phyloP scores from a whole-genome alignment of 2,329 filamentous ascomycete species.

The Alternaria burnsii region DNA sequence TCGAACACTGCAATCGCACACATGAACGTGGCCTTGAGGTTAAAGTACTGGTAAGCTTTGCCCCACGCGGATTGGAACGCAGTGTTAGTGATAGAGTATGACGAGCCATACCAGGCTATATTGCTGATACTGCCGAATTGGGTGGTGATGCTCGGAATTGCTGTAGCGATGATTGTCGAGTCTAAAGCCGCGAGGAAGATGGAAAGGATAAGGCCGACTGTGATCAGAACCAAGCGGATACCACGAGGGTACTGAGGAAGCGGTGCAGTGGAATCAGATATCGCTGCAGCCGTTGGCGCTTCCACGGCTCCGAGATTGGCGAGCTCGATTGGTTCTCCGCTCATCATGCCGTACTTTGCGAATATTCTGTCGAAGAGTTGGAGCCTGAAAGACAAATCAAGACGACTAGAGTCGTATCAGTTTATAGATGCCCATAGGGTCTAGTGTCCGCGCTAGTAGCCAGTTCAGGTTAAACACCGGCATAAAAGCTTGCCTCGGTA shows the following conservation, averaged over 20 bases:
- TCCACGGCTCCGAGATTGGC: no score
- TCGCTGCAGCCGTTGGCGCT: no score
- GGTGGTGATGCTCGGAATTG: constrained; percentile 49
- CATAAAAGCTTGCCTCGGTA: constrained; percentile 6
- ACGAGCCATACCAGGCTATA: constrained; percentile 49
- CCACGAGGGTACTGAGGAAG: no score
- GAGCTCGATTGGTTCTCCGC: no score
- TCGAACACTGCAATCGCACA: constrained; percentile 60
- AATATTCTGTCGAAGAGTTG: no score
- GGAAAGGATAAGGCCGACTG: constrained; percentile 38
- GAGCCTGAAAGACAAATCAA: no score
- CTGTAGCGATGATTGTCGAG: constrained; percentile 48
- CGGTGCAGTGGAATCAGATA: no score
- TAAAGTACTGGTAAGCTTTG: constrained; percentile 57
- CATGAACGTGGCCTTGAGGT: constrained; percentile 53
- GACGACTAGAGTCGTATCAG: no score
- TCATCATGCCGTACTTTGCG: no score
- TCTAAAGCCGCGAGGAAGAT: constrained; percentile 42
- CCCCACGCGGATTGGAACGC: constrained; percentile 59
- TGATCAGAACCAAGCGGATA: constrained; percentile 28
- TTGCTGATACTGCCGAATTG: constrained; percentile 48
- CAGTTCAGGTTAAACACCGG: constrained; percentile 1
- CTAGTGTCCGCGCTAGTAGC: no score
- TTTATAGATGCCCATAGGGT: no score
- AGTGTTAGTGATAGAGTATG: constrained; percentile 56